A percentile compares a stretch with the other conserved stretches of the same genome.
Evolutionary conservation across 768 basidiomycete genomes (phyloP).

Genomic region (Strobilomyces echinocephalus): DNA sequence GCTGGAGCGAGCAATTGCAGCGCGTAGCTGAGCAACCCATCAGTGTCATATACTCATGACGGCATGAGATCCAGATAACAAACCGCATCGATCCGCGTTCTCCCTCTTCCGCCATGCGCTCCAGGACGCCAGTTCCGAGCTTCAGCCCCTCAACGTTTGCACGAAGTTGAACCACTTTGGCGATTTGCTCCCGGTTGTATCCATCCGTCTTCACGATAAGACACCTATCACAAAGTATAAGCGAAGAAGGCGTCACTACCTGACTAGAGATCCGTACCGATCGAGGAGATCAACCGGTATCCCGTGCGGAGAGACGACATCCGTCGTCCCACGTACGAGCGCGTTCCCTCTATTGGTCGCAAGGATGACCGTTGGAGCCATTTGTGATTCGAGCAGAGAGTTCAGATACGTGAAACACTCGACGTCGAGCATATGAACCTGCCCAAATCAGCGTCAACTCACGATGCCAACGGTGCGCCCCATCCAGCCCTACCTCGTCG

Average conservation of each 20-base stretch:
- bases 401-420: conserved; percentile 99
- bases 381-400: conserved; percentile 88
- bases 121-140: conserved; percentile 70
- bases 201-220: conserved; percentile 92
- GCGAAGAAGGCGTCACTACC: not conserved
- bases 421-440: conserved; percentile 99
- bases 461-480: not conserved
- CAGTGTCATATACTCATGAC: conserved; percentile 7
- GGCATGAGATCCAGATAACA: conserved; percentile 17
- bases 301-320: conserved; percentile 89
- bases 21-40: conserved; percentile 58
- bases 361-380: conserved; percentile 96
- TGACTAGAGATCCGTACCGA: conserved; percentile 46
- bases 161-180: conserved; percentile 79
- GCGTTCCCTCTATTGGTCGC: conserved; percentile 95
- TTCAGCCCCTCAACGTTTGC: conserved; percentile 84
- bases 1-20: conserved; percentile 89
- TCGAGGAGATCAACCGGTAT: conserved; percentile 92
- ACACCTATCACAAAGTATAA: conserved; percentile 45
- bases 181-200: conserved; percentile 80
- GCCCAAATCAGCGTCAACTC: conserved; percentile 6
- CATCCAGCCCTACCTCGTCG: conserved; percentile 70
- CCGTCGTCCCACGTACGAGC: conserved; percentile 88
- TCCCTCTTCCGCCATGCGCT: conserved; percentile 76
- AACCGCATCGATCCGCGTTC: conserved; percentile 78